Base-by-base conservation (phyloP, 2,329 filamentous ascomycete genomes). In the Colletotrichum tanaceti region DNA sequence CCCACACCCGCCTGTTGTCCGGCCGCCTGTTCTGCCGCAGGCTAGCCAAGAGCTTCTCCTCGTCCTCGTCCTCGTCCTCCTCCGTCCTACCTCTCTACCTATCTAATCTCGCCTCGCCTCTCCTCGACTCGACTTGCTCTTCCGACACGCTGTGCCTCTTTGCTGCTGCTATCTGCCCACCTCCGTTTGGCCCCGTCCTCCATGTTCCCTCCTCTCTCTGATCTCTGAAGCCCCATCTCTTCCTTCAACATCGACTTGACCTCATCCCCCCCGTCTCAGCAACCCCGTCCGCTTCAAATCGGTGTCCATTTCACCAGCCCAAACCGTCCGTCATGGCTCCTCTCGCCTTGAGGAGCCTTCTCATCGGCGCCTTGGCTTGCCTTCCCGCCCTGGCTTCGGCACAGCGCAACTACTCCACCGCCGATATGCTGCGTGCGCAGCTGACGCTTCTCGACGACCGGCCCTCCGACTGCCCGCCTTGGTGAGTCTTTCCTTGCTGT, bases 401-500 rank as follows among this genome's bases (percentile, higher is more conserved):
- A 47, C 84, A 80, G 75, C 78, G 73, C 71, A 90, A 90, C 76
- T 86, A 86, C 72, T 87, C 88, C 61, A 85, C 85, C 71, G 66
- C 66, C 62, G 87, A 89, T 73, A 88, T 86, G 80, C 82, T 87
- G 77, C 87, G 84, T 73, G 87, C 88, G 49, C 88, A 92, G 77
- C 84, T 94, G 76, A 87, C 90, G 44, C 81, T 94, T 54, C 87
- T 93, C 80, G 91, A 89, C 72, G 89, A 91, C 74, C 88, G 93
- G 58, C 91, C 93, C 7, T 87, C 87, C 71, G 89, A 91, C 75
- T 96, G 93, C 77, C 93, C 93, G 61, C 93, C 93, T 75, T 96
- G 90, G 89, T 91, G 80, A 73, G 82, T 79, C 16, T 43, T 41
- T 71, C 67, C 44, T 64, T 76, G 41, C 3, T 24, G 79, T 82